Evolutionary conservation across 768 basidiomycete species (phyloP).

Genomic region (Mycena belliarum): DNA sequence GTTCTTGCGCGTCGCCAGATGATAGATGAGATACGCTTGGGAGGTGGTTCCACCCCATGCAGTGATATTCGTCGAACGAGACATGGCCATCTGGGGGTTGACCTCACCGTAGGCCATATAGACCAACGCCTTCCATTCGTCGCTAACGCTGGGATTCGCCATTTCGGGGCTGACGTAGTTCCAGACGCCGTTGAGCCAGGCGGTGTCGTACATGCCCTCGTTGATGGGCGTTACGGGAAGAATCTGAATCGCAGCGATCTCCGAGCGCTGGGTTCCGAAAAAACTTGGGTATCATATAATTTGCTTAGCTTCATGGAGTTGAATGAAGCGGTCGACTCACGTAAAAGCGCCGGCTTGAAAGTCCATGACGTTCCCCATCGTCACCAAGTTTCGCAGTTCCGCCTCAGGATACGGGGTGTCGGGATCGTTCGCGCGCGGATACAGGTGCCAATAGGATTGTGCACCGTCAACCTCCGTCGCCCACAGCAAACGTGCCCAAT

Average conservation of each 20-base stretch:
- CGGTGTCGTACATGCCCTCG: constrained; percentile 34
- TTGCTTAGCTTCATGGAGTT: not conserved
- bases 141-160: constrained; percentile 26
- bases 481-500: constrained; percentile 34
- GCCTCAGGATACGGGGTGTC: constrained; percentile 38
- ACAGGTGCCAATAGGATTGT: constrained; percentile 38
- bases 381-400: constrained; percentile 30
- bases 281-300: constrained; percentile 25
- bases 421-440: constrained; percentile 31
- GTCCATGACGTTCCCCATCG: constrained; percentile 38
- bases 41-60: constrained; percentile 36
- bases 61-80: constrained; percentile 31
- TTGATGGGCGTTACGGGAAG: constrained; percentile 37
- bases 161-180: constrained; percentile 30
- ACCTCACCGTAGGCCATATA: constrained; percentile 34
- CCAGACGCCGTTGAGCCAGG: constrained; percentile 32
- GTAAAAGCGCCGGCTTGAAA: constrained; percentile 38
- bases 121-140: constrained; percentile 38
- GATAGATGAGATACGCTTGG: constrained; percentile 34
- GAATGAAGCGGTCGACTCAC: constrained; percentile 25
- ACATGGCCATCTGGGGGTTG: constrained; percentile 28
- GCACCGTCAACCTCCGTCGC: constrained; percentile 37
- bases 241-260: constrained; percentile 39
- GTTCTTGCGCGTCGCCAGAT: constrained; percentile 33
- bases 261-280: constrained; percentile 33